A percentile compares a stretch with the other conserved stretches of the same genome.
phyloP scores from a whole-genome alignment of 2,329 filamentous ascomycete genomes.

The Onygenales sp. region DNA sequence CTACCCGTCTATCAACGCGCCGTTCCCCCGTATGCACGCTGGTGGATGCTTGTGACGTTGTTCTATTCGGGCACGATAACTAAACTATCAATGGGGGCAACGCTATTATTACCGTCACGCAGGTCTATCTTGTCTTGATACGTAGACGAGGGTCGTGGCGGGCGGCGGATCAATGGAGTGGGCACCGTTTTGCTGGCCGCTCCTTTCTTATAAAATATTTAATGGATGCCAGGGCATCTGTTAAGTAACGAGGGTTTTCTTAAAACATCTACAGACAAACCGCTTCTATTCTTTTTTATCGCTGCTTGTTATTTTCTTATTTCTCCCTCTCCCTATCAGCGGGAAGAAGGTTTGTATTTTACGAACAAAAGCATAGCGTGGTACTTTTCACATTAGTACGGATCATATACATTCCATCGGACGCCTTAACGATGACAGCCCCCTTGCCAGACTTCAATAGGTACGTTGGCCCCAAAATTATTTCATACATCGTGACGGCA shows the following conservation, averaged over 20 bases:
- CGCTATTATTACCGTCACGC: neutral
- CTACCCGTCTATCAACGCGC: constrained; percentile 1
- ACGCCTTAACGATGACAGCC: constrained; percentile 3
- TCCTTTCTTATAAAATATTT: neutral
- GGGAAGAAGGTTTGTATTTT: neutral
- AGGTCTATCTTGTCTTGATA: neutral
- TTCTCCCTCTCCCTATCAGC: neutral
- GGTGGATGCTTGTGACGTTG: constrained; percentile 9
- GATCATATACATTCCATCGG: neutral
- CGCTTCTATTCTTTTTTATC: neutral
- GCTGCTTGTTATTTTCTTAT: neutral
- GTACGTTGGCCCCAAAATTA: constrained; percentile 14
- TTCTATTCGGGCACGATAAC: neutral
- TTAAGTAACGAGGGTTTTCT: too few relatives aligned
- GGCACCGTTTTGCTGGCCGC: neutral
- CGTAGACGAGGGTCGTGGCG: neutral
- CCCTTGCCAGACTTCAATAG: constrained; percentile 25
- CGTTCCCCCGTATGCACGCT: neutral
- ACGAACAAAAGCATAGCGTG: neutral
- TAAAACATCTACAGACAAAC: too few relatives aligned
- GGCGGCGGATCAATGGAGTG: neutral
- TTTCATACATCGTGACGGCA: neutral
- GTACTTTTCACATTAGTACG: neutral
- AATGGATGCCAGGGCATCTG: neutral
- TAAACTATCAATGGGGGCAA: neutral